These are phyloP conservation scores for Hypoxylon sp. DNA, from an alignment of 2,329 filamentous ascomycete species.

Conservation along the genomic window DNA sequence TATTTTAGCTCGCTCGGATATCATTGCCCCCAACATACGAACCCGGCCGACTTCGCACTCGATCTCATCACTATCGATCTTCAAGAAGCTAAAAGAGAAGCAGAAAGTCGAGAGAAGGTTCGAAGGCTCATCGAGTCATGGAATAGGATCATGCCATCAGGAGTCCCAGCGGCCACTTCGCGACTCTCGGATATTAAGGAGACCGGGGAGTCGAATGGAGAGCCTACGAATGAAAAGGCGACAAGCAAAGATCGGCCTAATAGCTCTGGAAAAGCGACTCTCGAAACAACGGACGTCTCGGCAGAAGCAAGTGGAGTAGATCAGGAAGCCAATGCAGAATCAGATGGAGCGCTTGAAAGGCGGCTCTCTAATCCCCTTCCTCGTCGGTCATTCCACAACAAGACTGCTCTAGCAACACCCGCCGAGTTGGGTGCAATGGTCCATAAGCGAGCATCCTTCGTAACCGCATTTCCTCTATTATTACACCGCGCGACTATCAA, in stretches of 20 bases:
- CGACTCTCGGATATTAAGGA: slow-evolving; percentile 54
- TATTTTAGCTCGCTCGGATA: slow-evolving; percentile 75
- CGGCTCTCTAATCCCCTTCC: slow-evolving; percentile 48
- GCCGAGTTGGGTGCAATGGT: slow-evolving; percentile 80
- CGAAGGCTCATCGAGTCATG: slow-evolving; percentile 73
- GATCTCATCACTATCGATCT: slow-evolving; percentile 84
- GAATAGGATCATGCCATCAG: slow-evolving; percentile 51
- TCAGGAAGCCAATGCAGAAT: slow-evolving; percentile 9
- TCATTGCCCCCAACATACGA: slow-evolving; percentile 77
- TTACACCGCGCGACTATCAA: slow-evolving; percentile 78
- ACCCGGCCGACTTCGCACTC: slow-evolving; percentile 83
- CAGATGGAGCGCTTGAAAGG: slow-evolving; percentile 35
- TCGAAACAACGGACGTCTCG: slow-evolving; percentile 17
- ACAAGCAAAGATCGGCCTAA: not conserved
- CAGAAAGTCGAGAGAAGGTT: slow-evolving; percentile 74
- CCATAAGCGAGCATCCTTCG: slow-evolving; percentile 73
- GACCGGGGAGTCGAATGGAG: slow-evolving; percentile 48
- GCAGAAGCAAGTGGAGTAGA: slow-evolving; percentile 23
- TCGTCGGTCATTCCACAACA: slow-evolving; percentile 62
- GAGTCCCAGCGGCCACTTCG: slow-evolving; percentile 28
- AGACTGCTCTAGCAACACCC: slow-evolving; percentile 71
- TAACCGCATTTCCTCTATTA: slow-evolving; percentile 75
- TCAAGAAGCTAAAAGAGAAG: slow-evolving; percentile 75
- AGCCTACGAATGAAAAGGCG: slow-evolving; percentile 37
- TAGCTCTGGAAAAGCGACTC: slow-evolving; percentile 7